phyloP scores from a whole-genome alignment of 2,329 filamentous ascomycete genomes.

The Colletotrichum sp. region DNA sequence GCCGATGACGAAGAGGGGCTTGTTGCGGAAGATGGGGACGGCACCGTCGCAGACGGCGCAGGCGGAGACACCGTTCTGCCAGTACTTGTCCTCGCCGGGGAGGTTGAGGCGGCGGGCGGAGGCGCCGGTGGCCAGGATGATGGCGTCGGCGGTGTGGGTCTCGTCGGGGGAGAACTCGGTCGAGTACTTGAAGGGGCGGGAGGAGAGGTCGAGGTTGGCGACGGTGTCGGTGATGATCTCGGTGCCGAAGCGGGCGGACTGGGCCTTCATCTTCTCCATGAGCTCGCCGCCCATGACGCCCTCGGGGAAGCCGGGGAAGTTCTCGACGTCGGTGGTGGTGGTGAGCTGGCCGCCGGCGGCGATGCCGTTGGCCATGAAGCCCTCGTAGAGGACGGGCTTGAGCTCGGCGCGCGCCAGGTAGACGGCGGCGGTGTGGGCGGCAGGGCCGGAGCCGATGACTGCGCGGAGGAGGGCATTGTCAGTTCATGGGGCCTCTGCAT shows the following conservation, averaged over 20 bases:
- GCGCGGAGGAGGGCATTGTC: not conserved
- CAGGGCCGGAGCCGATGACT: slow-evolving; percentile 93
- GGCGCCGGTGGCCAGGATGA: slow-evolving; percentile 95
- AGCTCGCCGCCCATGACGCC: slow-evolving; percentile 86
- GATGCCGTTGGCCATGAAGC: slow-evolving; percentile 96
- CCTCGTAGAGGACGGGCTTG: slow-evolving; percentile 95
- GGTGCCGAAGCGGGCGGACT: slow-evolving; percentile 92
- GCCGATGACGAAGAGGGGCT: slow-evolving; percentile 93
- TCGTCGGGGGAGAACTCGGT: slow-evolving; percentile 86
- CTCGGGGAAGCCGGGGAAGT: slow-evolving; percentile 93
- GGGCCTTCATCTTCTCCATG: slow-evolving; percentile 95
- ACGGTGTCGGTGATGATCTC: slow-evolving; percentile 94
- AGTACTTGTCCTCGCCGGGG: slow-evolving; percentile 90
- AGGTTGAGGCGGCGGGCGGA: slow-evolving; percentile 86
- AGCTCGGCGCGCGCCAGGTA: slow-evolving; percentile 95
- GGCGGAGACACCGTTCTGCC: slow-evolving; percentile 95
- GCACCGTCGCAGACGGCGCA: slow-evolving; percentile 98
- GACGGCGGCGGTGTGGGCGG: slow-evolving; percentile 95
- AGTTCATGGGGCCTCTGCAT: not conserved
- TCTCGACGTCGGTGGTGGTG: slow-evolving; percentile 97
- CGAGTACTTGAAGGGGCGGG: slow-evolving; percentile 90
- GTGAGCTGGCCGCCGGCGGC: slow-evolving; percentile 96
- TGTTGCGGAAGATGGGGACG: slow-evolving; percentile 96
- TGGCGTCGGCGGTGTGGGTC: slow-evolving; percentile 84
- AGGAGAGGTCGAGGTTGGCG: slow-evolving; percentile 81